Evolutionary conservation across 345 rosid genomes (phyloP).

Genomic region (Salix suchowensis): DNA sequence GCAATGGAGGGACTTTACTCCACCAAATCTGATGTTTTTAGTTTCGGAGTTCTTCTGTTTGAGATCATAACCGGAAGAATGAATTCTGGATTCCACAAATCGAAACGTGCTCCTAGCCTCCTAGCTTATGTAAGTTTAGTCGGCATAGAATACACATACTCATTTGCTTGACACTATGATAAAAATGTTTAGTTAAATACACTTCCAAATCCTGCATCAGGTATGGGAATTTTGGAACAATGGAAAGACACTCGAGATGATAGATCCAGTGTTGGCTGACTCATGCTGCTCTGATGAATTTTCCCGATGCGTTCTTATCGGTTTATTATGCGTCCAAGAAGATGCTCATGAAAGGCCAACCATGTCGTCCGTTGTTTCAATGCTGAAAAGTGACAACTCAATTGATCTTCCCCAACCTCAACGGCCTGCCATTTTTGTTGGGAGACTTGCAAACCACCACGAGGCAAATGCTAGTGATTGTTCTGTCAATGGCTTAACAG

Average conservation of each 20-base stretch:
- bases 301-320: constrained; percentile 26
- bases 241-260: constrained; percentile 9
- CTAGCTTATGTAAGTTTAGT: constrained; percentile 34
- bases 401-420: constrained; percentile 20
- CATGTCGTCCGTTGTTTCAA: constrained; percentile 24
- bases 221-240: constrained; percentile 35
- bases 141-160: not conserved
- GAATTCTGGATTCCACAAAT: constrained; percentile 21
- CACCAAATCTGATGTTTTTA: constrained; percentile 50
- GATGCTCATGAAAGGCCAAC: constrained; percentile 23
- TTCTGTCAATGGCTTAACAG: constrained; percentile 7
- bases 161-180: not conserved
- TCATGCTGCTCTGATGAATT: constrained; percentile 14
- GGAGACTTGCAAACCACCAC: constrained; percentile 1
- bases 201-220: constrained; percentile 5
- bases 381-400: constrained; percentile 20
- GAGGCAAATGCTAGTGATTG: not conserved
- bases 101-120: constrained; percentile 19
- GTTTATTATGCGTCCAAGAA: constrained; percentile 34
- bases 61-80: constrained; percentile 52
- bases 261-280: constrained; percentile 17
- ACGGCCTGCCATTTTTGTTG: constrained; percentile 11
- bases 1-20: constrained; percentile 45
- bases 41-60: constrained; percentile 54
- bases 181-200: not conserved